Evolutionary conservation across 228 moss, liverwort and hornwort genomes (phyloP), one percentile per base, ranked within the genome.

Genomic region (Sphagnum fallax): DNA sequence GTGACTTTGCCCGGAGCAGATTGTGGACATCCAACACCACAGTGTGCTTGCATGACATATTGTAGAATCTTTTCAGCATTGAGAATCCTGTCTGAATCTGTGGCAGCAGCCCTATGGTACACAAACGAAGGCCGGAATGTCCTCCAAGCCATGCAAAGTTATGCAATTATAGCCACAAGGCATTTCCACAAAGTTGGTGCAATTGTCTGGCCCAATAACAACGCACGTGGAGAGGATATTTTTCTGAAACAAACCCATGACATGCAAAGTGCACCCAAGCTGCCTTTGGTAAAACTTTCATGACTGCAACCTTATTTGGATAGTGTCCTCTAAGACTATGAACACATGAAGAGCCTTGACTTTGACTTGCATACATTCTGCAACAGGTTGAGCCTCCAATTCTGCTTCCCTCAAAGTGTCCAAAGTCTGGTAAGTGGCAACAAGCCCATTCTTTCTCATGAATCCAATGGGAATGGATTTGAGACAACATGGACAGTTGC

Each of bases 221-320:
- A 9, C 16, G 4, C 63, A 8, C 63, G 1, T 63, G 47, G 32
- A 32, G 47, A 63, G 63, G 63, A 47, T 63, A 63, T 10, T 47
- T n/a, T 63, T 63, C 63, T 16, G 63, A 63, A 63, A 63, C 63
- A 63, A 63, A 63, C 8, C 63, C 63, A 63, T 63, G 63, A 16
- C 63, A 63, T 16, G 63, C 63, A 63, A 63, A 63, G 15, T 63
- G 63, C 15, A 63, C 63, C 63, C 4, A 63, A 63, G 15, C 4
- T 63, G 63, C 63, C 15, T 63, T 4, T 8, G 63, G 63, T 47
- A 63, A 63, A 47, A 63, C 47, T 15, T 16, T 16, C 63, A 63
- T 16, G 15, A 63, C 63, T 15, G 63, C 15, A 63, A 47, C 15
- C 63, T 63, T 63, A 15, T 10, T 8, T 15, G 63, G 4, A 9